A percentile compares a stretch with the other conserved stretches of the same genome.
Conservation (phyloP, 2,329 filamentous ascomycete species). For the Knufia fluminis region DNA sequence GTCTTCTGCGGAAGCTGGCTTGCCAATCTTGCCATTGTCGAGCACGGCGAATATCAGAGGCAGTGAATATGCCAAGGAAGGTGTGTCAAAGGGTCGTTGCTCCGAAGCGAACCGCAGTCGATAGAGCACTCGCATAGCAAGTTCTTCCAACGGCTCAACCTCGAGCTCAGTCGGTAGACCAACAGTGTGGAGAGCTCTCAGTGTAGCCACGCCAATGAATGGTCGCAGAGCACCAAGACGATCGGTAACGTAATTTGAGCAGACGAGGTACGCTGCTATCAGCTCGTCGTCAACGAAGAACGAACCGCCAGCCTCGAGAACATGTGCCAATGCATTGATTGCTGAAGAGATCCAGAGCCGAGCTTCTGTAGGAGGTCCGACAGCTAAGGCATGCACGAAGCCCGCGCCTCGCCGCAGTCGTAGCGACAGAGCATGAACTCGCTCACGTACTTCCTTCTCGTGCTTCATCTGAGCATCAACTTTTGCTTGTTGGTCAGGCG, state of each 20-base stretch:
- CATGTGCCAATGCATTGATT: slow-evolving; percentile 61
- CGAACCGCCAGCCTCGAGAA: slow-evolving; percentile 71
- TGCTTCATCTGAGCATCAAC: slow-evolving; percentile 85
- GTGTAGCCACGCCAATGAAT: slow-evolving; percentile 79
- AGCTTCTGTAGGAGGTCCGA: slow-evolving; percentile 80
- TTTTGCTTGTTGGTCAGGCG: slow-evolving; percentile 77
- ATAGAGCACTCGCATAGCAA: slow-evolving; percentile 83
- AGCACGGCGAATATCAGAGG: slow-evolving; percentile 74
- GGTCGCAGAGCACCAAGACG: slow-evolving; percentile 67
- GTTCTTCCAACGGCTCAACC: slow-evolving; percentile 69
- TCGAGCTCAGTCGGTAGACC: slow-evolving; percentile 63
- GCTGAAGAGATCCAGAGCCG: slow-evolving; percentile 80
- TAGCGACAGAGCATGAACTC: slow-evolving; percentile 60
- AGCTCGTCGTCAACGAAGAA: slow-evolving; percentile 73
- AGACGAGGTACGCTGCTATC: slow-evolving; percentile 68
- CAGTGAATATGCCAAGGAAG: slow-evolving; percentile 79
- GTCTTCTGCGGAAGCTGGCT: slow-evolving; percentile 57
- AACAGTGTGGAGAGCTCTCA: slow-evolving; percentile 67
- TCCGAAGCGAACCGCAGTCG: slow-evolving; percentile 82
- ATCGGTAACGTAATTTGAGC: slow-evolving; percentile 62
- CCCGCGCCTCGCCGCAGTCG: slow-evolving; percentile 74
- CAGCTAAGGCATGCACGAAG: slow-evolving; percentile 71
- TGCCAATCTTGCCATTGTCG: slow-evolving; percentile 66
- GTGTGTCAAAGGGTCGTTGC: slow-evolving; percentile 83
- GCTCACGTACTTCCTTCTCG: slow-evolving; percentile 66